A percentile compares a stretch with the other conserved stretches of the same genome.
Evolutionary conservation across 176 grass and related monocot species (phyloP).

Genomic region (Cocos nucifera): DNA sequence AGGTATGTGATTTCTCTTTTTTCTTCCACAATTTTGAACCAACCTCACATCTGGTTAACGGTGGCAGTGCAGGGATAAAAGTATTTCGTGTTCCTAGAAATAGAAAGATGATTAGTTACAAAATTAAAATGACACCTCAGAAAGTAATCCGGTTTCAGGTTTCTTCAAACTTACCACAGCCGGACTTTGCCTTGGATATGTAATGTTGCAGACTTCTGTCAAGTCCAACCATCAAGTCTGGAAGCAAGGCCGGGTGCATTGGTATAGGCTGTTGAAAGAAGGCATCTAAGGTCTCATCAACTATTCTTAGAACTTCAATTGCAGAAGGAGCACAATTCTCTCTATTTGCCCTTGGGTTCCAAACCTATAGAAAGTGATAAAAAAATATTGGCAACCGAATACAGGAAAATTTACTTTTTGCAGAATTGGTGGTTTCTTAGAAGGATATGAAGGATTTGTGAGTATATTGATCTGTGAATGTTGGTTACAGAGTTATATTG

Average conservation of each 20-base stretch:
- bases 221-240: conserved; percentile 66
- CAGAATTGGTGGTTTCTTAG: too few relatives aligned
- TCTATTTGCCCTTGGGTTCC: conserved; percentile 88
- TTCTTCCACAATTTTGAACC: conserved; percentile 85
- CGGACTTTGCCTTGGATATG: conserved; percentile 82
- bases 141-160: conserved; percentile 7
- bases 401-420: too few relatives aligned
- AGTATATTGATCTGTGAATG: too few relatives aligned
- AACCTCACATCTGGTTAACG: conserved; percentile 80
- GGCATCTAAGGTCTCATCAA: conserved; percentile 88
- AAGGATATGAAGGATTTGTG: too few relatives aligned
- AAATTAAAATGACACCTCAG: background rate
- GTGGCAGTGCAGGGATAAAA: conserved; percentile 72
- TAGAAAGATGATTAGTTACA: background rate
- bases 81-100: conserved; percentile 60
- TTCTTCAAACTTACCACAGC: conserved; percentile 60
- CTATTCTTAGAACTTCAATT: conserved; percentile 81
- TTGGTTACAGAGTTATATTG: too few relatives aligned
- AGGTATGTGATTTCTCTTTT: conserved; percentile 77
- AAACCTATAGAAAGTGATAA: conserved; percentile 46
- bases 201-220: conserved; percentile 89
- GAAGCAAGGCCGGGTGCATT: conserved; percentile 80
- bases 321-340: conserved; percentile 75
- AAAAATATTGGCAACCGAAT: too few relatives aligned
- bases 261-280: conserved; percentile 92